These are phyloP conservation scores for Spinacia oleracea DNA, from an alignment of 179 eudicot genomes.

Conservation along the genomic window DNA sequence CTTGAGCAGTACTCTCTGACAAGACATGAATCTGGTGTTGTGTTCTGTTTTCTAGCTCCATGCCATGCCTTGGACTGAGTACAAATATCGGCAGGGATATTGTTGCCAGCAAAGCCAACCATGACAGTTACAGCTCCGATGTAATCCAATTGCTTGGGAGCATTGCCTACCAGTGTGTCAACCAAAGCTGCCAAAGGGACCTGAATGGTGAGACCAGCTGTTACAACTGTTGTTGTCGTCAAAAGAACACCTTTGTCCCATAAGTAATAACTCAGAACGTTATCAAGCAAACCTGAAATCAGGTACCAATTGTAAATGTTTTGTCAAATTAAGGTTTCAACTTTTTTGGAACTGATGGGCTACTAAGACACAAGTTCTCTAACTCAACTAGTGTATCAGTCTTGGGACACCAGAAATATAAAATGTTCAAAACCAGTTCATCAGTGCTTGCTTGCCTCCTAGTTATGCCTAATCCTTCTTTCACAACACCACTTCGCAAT, in stretches of 20 bases:
- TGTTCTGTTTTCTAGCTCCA: conserved; percentile 22
- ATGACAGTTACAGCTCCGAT: conserved; percentile 82
- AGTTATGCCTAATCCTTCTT: not conserved
- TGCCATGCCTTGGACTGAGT: conserved; percentile 21
- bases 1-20: conserved; percentile 11
- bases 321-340: not conserved
- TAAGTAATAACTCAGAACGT: conserved; percentile 86
- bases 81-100: conserved; percentile 64
- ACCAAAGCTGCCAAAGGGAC: no score
- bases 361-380: not conserved
- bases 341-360: not conserved
- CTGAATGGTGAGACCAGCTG: no score
- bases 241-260: conserved; percentile 97
- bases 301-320: not conserved
- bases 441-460: not conserved
- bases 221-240: conserved; percentile 89
- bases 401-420: not conserved
- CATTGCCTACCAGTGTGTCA: conserved; percentile 68
- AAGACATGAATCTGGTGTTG: conserved; percentile 19
- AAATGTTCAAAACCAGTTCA: not conserved
- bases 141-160: conserved; percentile 60
- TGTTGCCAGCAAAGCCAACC: conserved; percentile 85
- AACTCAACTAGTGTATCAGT: not conserved
- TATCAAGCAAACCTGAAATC: conserved; percentile 75
- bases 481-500: not conserved